Percentiles rank a stretch among this genome's conserved stretches.
phyloP scores from a whole-genome alignment of 2,329 filamentous ascomycete genomes.

The Verticillium klebahnii region DNA sequence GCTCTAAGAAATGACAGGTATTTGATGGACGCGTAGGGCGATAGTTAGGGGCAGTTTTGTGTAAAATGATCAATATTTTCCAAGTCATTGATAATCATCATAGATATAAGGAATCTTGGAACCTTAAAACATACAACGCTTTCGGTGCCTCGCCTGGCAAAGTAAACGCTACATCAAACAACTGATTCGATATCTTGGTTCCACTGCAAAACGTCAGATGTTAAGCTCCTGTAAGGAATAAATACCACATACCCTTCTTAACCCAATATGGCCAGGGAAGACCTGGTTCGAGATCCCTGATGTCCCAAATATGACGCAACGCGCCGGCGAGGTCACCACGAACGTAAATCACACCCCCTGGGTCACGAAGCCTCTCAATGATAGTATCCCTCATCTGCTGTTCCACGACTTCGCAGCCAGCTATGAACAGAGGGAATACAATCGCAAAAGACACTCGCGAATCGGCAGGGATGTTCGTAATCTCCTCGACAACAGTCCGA shows the following conservation, averaged over 20 bases:
- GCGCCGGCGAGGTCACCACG: slow-evolving; percentile 11
- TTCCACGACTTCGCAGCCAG: slow-evolving; percentile 13
- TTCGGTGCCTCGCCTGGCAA: not conserved
- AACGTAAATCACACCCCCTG: slow-evolving; percentile 6
- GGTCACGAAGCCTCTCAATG: slow-evolving; percentile 4
- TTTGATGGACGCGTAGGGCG: not conserved
- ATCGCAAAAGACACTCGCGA: slow-evolving; percentile 10
- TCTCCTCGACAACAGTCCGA: slow-evolving; percentile 4
- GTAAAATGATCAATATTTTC: not conserved
- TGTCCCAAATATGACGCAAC: slow-evolving; percentile 12
- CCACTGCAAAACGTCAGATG: slow-evolving; percentile 3
- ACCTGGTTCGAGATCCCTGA: slow-evolving; percentile 11
- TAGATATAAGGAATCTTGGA: not conserved
- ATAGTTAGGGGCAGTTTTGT: not conserved
- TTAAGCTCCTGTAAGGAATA: not conserved
- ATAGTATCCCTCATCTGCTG: slow-evolving; percentile 7
- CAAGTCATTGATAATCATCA: not conserved
- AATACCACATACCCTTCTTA: slow-evolving; percentile 5
- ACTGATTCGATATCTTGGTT: slow-evolving; percentile 8
- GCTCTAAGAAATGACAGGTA: slow-evolving; percentile 18
- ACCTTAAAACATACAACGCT: not conserved
- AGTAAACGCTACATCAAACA: slow-evolving; percentile 7
- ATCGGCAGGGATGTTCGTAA: slow-evolving; percentile 6
- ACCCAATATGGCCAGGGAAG: slow-evolving; percentile 11
- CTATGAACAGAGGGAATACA: slow-evolving; percentile 12